Percentiles rank a stretch among this genome's conserved stretches.
Evolutionary conservation across 169 alveolate species (phyloP).

Genomic region (Eimeria tenella): DNA sequence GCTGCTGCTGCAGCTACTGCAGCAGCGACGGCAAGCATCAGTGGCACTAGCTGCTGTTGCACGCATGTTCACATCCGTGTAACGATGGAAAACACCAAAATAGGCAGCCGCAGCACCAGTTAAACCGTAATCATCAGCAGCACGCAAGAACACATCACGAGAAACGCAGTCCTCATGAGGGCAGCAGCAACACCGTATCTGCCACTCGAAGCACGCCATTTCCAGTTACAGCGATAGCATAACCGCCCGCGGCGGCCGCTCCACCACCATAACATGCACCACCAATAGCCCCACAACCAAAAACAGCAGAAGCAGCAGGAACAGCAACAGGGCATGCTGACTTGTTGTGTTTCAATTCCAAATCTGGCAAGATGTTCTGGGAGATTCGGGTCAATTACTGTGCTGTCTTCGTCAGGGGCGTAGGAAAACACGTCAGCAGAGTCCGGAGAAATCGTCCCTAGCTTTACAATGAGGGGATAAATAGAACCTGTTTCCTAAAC

Average conservation of each 20-base stretch:
- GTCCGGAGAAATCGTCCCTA: conserved; percentile 94
- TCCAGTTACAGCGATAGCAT: background rate
- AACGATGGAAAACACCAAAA: no score
- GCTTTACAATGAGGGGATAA: conserved; percentile 94
- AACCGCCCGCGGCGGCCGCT: background rate
- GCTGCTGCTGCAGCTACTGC: background rate
- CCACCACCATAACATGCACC: conserved; percentile 13
- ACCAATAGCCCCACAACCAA: background rate
- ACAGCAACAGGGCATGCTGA: conserved; percentile 46
- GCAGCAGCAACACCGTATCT: no score
- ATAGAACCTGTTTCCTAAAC: conserved; percentile 86
- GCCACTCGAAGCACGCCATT: no score
- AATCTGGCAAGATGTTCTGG: conserved; percentile 91
- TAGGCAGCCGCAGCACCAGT: background rate
- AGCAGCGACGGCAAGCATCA: background rate
- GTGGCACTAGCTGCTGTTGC: background rate
- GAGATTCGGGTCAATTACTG: conserved; percentile 92
- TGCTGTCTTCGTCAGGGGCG: conserved; percentile 91
- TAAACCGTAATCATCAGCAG: background rate
- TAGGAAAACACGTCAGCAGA: conserved; percentile 95
- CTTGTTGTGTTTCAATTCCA: conserved; percentile 91
- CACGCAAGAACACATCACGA: no score
- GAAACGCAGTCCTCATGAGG: no score
- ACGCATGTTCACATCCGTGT: no score
- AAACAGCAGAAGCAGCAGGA: conserved; percentile 22